phyloP scores from a whole-genome alignment of 208 protist genomes.

The Vickermania spadyakhi region DNA sequence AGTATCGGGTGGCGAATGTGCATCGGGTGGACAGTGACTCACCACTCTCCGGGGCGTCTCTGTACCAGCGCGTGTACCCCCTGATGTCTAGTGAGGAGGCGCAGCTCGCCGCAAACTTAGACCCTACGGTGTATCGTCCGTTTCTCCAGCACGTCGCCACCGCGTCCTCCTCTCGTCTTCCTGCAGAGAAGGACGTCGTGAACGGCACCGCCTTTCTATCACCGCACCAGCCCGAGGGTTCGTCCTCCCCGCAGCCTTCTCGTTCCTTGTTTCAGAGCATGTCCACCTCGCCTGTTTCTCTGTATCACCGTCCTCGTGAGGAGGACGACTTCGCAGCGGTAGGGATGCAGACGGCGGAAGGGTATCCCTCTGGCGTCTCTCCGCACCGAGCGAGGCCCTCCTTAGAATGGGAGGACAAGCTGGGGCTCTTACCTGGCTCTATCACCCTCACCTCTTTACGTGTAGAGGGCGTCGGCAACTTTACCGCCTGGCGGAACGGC shows the following conservation, averaged over 20 bases:
- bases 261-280: neutral
- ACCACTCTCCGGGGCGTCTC: neutral
- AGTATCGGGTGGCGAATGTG: neutral
- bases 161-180: neutral
- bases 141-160: conserved; percentile 1
- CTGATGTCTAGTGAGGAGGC: conserved; percentile 6
- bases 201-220: too few relatives aligned
- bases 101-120: conserved; percentile 5
- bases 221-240: neutral
- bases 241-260: neutral
- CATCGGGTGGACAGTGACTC: neutral
- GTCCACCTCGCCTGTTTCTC: neutral
- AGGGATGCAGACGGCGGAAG: neutral
- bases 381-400: neutral
- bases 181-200: neutral
- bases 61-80: neutral
- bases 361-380: neutral
- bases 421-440: too few relatives aligned
- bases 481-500: conserved; percentile 76
- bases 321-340: neutral
- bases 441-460: conserved; percentile 49
- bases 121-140: conserved; percentile 14
- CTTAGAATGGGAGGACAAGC: conserved; percentile 7
- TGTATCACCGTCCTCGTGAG: neutral
- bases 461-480: conserved; percentile 68